Percentiles rank a stretch among this genome's conserved stretches.
Conservation (phyloP, 129 eudicot species). For the Daucus carota region DH1_v3.0 NC_030384.2:33425001-33425500, state of each 20-base stretch:
- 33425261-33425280: background rate
- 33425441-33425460: conserved; percentile 27
- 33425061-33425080: conserved; percentile 28
- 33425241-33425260: too few relatives aligned
- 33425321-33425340: conserved; percentile 45
- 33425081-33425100: conserved; percentile 25
- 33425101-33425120: conserved; percentile 83
- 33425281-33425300: too few relatives aligned
- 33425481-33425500: conserved; percentile 62
- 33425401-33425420: conserved; percentile 78
- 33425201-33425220: background rate
- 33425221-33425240: too few relatives aligned
- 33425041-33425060: conserved; percentile 41
- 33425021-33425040: conserved; percentile 92
- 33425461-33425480: conserved; percentile 35
- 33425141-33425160: conserved; percentile 42
- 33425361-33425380: conserved; percentile 98
- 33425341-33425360: conserved; percentile 91
- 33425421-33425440: conserved; percentile 68
- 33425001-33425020: conserved; percentile 76
- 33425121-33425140: conserved; percentile 43
- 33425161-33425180: conserved; percentile 86
- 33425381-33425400: conserved; percentile 89
- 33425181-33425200: conserved; percentile 29
- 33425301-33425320: too few relatives aligned